Evolutionary conservation across 352 stramenopile species (phyloP), one percentile per base, ranked within the genome.

Genomic region (Globisporangium polare): DNA sequence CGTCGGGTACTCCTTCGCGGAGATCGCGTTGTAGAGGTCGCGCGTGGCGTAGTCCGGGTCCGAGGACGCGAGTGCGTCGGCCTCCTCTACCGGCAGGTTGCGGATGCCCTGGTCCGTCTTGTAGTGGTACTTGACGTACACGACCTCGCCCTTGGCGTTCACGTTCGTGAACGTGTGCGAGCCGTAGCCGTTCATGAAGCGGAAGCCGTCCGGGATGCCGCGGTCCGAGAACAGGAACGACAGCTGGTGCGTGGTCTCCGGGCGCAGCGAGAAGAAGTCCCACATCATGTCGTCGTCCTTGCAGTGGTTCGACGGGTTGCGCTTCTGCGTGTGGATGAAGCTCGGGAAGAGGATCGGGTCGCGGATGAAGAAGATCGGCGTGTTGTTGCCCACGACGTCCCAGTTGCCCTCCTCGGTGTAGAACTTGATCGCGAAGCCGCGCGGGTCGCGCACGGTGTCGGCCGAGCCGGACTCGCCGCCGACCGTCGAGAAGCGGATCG

Each of bases 331-430:
- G 74, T 97, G 92, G 65, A 97, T 97, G 70, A 97, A 97, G 66
- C 84, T 90, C 13, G 92, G 92, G 67, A 97, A 97, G 24, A 97
- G 75, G 35, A 96, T 93, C 10, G 91, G 82, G 66, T 98, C 92
- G n/a, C 92, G 81, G 63, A 98, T 92, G 69, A 97, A 97, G 69
- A 98, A 98, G 43, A 98, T 90, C 12, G 92, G 92, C 58, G 90
- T 97, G 73, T 97, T 97, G 79, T 97, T 97, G 29, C 89, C 91
- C 43, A 98, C 90, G 17, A 98, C 58, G 70, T 97, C 92, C 86
- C 92, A 98, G 71, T 98, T 97, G 27, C 92, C 92, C 52, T 98
- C 89, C 58, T 97, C 84, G 33, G 89, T 97, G 78, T 97, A 97
- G 60, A 97, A 97, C 72, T 98, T 98, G 42, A 98, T 77, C 4